Evolutionary conservation across 371 early-diverging fungal species (phyloP), one percentile per base, ranked within the genome.

Genomic region (Thermomucor indicae-seudaticae): DNA sequence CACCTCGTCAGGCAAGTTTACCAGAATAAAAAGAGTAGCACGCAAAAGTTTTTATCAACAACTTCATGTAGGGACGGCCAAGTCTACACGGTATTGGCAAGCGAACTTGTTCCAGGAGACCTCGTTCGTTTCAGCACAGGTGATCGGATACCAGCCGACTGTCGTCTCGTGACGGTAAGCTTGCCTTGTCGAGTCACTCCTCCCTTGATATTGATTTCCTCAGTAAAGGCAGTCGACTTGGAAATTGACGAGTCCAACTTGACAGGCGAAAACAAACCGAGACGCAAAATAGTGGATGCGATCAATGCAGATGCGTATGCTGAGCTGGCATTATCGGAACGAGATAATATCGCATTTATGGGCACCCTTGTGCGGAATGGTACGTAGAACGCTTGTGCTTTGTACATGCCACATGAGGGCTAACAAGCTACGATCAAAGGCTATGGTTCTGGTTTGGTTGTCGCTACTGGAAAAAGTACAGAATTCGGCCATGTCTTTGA

Each of bases 71-170:
- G 88, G 43, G 80, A 85, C 57, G 87, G 87, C 8, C 72, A 78
- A 30, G 44, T 77, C 19, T 49, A 60, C 4, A 74, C 75, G 17
- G 68, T 83, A 0, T 62, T 86, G 8, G 93, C 90, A 2, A 82
- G 68, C 53, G 84, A 87, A 34, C 72, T 94, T 43, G 91, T 94
- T 19, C 87, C 88, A 34, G 95, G 95, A 27, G 95, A 94, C 65
- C 64, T 94, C 12, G 83, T 91, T 38, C 74, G 74, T 40, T 88
- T 94, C 53, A 66, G 78, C 34, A 81, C 84, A 34, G 95, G 95
- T n/a, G 95, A 94, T 68, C 71, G 93, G 42, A 84, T 94, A 31
- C 93, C 95, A 16, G 93, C 95, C 1, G 95, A 94, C 64, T 72
- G 89, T 46, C 79, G 93, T 38, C 55, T 92, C 28, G 64, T 82